Percentiles rank a stretch among this genome's conserved stretches.
Evolutionary conservation across 1,284 basidiomycete species (phyloP).

Genomic region (Hymenochaete sp.): DNA sequence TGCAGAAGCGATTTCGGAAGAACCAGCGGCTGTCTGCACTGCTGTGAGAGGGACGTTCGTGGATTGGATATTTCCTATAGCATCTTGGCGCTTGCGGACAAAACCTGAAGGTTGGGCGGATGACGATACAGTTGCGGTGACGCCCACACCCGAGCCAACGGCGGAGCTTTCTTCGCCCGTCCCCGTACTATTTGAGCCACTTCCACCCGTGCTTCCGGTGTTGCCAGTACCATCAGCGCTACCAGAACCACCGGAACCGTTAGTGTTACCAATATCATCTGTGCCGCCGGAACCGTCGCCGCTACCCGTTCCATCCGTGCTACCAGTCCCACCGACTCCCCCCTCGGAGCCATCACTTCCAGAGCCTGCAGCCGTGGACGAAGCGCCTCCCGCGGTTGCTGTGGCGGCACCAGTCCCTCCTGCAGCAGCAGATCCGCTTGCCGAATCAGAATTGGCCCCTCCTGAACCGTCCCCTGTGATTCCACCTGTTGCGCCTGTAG

Average conservation of each 20-base stretch:
- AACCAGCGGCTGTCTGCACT: not conserved
- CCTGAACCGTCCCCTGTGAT: slow-evolving; percentile 26
- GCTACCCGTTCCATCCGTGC: too few species aligned
- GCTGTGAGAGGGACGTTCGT: slow-evolving; percentile 4
- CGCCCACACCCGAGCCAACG: not conserved
- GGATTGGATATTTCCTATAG: slow-evolving; percentile 10
- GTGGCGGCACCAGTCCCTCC: not conserved
- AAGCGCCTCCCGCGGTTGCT: not conserved
- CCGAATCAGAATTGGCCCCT: not conserved
- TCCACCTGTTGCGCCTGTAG: slow-evolving; percentile 40
- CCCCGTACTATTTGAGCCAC: too few species aligned
- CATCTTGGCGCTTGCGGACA: slow-evolving; percentile 8
- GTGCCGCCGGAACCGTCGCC: not conserved
- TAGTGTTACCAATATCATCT: not conserved
- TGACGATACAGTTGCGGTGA: not conserved
- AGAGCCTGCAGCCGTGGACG: not conserved
- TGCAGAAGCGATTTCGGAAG: not conserved
- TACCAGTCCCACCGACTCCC: not conserved
- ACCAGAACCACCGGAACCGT: not conserved
- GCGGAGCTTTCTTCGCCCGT: not conserved
- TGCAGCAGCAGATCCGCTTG: not conserved
- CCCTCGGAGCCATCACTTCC: not conserved
- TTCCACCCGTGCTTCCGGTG: too few species aligned
- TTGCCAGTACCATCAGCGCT: not conserved
- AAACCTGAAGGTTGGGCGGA: not conserved